These are phyloP conservation scores for Gynandropsis gynandra DNA, from an alignment of 345 rosid genomes.

Conservation along the genomic window DNA sequence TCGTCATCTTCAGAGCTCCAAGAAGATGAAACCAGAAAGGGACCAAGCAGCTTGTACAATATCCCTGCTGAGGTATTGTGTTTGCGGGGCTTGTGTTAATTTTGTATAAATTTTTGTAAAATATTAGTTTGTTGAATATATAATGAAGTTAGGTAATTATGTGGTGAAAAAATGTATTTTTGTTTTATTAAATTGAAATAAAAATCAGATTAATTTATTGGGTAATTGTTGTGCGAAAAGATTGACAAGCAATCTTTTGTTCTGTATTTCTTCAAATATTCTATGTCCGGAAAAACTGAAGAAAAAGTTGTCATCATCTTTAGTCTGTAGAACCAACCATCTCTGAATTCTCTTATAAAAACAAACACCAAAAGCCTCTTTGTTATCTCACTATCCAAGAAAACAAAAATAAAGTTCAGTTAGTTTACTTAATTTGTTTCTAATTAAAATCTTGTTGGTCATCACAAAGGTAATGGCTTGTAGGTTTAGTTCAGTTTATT, in stretches of 20 bases:
- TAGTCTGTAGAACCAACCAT: slow-evolving; percentile 31
- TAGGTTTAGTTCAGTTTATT: slow-evolving; percentile 28
- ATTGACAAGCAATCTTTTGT: slow-evolving; percentile 21
- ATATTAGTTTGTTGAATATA: neutral
- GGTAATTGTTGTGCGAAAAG: slow-evolving; percentile 21
- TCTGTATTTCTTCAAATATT: slow-evolving; percentile 12
- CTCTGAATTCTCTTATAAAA: slow-evolving; percentile 35
- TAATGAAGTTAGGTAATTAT: no score
- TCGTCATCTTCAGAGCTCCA: no score
- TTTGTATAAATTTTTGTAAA: neutral
- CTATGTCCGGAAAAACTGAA: slow-evolving; percentile 20
- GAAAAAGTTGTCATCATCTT: slow-evolving; percentile 32
- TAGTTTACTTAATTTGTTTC: slow-evolving; percentile 21
- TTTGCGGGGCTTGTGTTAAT: neutral
- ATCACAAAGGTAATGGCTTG: slow-evolving; percentile 24
- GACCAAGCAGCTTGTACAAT: no score
- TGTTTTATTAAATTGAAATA: neutral
- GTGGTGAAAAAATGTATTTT: no score
- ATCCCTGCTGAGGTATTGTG: no score
- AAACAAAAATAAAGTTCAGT: neutral
- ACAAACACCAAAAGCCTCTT: slow-evolving; percentile 36
- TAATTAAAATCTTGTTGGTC: slow-evolving; percentile 23
- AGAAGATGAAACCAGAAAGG: no score
- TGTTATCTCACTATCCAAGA: slow-evolving; percentile 26
- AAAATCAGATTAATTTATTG: slow-evolving; percentile 10